phyloP scores from a whole-genome alignment of 257 asterid genomes.

The Jacaranda mimosifolia region DNA sequence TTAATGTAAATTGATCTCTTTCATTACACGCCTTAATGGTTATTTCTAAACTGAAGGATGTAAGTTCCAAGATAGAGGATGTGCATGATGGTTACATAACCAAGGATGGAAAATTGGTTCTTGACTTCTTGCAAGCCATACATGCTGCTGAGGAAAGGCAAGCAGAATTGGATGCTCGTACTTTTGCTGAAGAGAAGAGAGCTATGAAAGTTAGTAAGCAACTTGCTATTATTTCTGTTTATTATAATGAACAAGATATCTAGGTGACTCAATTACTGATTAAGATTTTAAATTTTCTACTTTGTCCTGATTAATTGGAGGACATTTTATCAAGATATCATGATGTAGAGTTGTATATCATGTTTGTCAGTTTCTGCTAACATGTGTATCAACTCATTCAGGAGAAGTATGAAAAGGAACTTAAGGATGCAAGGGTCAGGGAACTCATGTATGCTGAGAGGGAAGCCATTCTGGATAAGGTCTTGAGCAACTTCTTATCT shows the following conservation, averaged over 20 bases:
- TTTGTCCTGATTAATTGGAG: conserved; percentile 1
- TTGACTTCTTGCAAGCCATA: conserved; percentile 91
- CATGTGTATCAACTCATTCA: conserved; percentile 50
- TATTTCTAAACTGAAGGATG: conserved; percentile 55
- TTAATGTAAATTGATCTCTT: conserved; percentile 1
- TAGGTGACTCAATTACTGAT: conserved; percentile 19
- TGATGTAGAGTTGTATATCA: conserved; percentile 26
- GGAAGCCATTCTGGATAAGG: conserved; percentile 95
- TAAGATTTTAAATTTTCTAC: conserved; percentile 8
- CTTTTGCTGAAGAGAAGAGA: conserved; percentile 73
- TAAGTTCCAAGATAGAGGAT: conserved; percentile 56
- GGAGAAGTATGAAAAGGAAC: conserved; percentile 95
- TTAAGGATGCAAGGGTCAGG: conserved; percentile 95
- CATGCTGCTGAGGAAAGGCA: conserved; percentile 98
- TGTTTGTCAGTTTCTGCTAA: conserved; percentile 40
- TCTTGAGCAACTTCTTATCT: conserved; percentile 37
- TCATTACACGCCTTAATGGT: conserved; percentile 14
- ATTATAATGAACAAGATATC: conserved; percentile 25
- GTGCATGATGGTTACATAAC: conserved; percentile 65
- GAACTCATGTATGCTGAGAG: conserved; percentile 99
- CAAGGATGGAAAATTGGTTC: conserved; percentile 86
- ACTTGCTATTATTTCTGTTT: conserved; percentile 26
- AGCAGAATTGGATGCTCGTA: conserved; percentile 79
- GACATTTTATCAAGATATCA: conserved; percentile 17
- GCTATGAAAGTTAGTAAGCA: conserved; percentile 66